Evolutionary conservation across 345 rosid genomes (phyloP), one percentile per base, ranked within the genome.

Genomic region (Atalantia buxifolia): DNA sequence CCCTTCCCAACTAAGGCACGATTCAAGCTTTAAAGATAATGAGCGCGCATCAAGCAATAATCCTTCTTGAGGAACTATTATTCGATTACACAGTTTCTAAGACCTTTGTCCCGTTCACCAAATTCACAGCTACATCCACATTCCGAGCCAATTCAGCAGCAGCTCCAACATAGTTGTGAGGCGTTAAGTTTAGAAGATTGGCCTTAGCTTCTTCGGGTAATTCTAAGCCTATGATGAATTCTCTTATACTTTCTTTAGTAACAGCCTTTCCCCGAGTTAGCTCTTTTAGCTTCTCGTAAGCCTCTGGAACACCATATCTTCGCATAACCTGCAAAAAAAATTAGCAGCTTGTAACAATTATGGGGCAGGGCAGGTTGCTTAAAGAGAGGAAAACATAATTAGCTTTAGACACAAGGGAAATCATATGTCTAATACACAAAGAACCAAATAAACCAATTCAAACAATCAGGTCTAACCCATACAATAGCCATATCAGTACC

Each of bases 281-380:
- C 83, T 89, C 97, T 86, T 97, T 93, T 48, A 97, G 89, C 86
- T 93, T 97, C 90, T 97, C 97, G 16, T 93, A 93, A 9, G 98
- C 97, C 88, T 93, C 97, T 27, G 98, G 97, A 74, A 94, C 97
- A 63, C 98, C 96, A 1, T 83, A 92, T 84, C 98, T 90, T 73
- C 98, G 90, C 99, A 97, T 94, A 59, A 97, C 95, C 98, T 92
- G 28, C 30, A 73, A 35, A 35, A 35, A 35, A 24, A 22, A 66
- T 42, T 21, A 9, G 31, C 48, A 30, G 27, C n/a, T 1, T 18
- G 28, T 38, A 22, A 61, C 22, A 25, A 7, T 9, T 57, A 6
- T 14, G n/a, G 3, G 48, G 71, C 45, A 28, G 3, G 48, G 71
- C 45, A 28, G 16, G 4, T 18, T 28, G 31, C 13, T 19, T 10